Base-by-base conservation (phyloP, 192 early-diverging fungal genomes). In the Neocallimastix lanati region DNA sequence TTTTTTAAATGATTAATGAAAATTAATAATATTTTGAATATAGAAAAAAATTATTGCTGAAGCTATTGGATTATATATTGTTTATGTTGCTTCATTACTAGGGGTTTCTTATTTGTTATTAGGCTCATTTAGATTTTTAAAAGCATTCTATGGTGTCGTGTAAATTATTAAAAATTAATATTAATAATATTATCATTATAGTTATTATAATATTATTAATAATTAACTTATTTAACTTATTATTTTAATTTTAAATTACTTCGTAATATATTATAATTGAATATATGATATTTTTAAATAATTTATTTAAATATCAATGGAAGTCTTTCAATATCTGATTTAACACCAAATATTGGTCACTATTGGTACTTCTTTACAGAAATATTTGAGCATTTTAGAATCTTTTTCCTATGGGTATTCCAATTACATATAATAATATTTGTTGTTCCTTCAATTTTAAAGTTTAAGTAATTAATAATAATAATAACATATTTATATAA, bases 361-460 rank as follows among this genome's bases (percentile, higher is more conserved):
- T 97, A 90, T 82, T 99, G 98, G 98, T 99, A 99, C 86, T 96
- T 99, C 85, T 96, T 98, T 85, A 98, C 95, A 78, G 98, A 99
- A 84, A 96, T 99, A 84, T 99, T 99, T 88, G 96, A 99, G 83
- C 94, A 97, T 79, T 99, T 98, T 89, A 90, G 98, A 30, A 81
- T 88, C 12, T 98, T 99, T 83, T 99, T 98, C 84, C 80, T 96
- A 82, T 83, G 91, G 27, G 96, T 97, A 4, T 98, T 99, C 83
- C 96, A 99, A 85, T 85, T 98, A 29, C 93, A 95, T n/a, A 89
- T 90, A 14, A 92, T 98, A 40, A 92, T 95, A 21, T 99, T 97
- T 86, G 89, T 89, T 0, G 88, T 92, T 0, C 98, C 98, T 0
- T 83, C 98, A 4, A 83, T 90, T n/a, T 88, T 95, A 79, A 88